These are phyloP conservation scores for Salix viminalis DNA, from an alignment of 345 rosid genomes.

Conservation along the genomic window DNA sequence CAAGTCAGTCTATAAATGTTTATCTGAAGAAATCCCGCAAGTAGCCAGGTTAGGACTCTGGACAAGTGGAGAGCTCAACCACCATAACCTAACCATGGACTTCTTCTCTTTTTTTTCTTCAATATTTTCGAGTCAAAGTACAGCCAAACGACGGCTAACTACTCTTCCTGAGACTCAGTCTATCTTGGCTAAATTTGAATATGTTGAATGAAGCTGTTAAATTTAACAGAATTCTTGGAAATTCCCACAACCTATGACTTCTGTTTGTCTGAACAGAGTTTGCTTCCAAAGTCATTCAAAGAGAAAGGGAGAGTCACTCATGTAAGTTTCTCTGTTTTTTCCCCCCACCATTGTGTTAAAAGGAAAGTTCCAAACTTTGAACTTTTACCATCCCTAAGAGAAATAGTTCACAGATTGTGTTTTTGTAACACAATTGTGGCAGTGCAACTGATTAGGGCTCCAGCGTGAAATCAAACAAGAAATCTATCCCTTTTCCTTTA, in stretches of 20 bases:
- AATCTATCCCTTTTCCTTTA: no score
- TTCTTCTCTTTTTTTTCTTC: neutral
- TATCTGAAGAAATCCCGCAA: neutral
- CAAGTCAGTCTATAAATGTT: neutral
- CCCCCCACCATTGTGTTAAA: no score
- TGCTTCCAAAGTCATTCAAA: no score
- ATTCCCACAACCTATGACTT: no score
- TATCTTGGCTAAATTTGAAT: no score
- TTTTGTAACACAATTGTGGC: neutral
- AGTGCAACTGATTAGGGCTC: neutral
- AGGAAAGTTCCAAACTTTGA: no score
- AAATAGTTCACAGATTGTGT: no score
- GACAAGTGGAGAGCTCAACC: neutral
- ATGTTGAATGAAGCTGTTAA: no score
- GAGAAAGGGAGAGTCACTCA: neutral
- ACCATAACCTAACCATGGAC: neutral
- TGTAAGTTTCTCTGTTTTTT: neutral
- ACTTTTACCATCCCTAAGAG: no score
- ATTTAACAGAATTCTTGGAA: no score
- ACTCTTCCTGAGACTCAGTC: no score
- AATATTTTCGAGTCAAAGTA: neutral
- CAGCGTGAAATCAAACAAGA: neutral
- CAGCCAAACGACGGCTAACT: neutral
- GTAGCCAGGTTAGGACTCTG: neutral
- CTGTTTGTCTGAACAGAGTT: no score